A percentile compares a stretch with the other conserved stretches of the same genome.
phyloP scores from a whole-genome alignment of 1,284 basidiomycete species.

The Cryptococcus hybrid region DNA sequence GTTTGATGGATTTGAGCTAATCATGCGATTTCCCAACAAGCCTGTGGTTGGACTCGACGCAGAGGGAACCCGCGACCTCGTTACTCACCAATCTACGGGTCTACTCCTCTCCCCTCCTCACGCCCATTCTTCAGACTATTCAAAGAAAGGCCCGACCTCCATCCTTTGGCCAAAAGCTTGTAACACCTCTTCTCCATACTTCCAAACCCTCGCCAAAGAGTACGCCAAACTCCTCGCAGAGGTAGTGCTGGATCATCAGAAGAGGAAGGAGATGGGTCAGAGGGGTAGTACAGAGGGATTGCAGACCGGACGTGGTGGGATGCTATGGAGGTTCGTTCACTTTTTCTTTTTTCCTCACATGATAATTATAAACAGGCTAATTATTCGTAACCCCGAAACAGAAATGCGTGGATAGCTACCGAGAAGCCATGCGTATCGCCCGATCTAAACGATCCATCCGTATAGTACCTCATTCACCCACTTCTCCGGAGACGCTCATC shows the following conservation, averaged over 20 bases:
- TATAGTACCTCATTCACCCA: constrained; percentile 7
- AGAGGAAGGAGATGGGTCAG: constrained; percentile 51
- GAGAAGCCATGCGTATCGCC: constrained; percentile 46
- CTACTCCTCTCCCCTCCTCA: constrained; percentile 38
- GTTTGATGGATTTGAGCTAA: neutral
- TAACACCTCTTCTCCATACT: constrained; percentile 43
- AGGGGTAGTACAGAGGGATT: constrained; percentile 45
- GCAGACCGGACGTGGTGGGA: constrained; percentile 54
- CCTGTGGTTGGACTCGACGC: constrained; percentile 59
- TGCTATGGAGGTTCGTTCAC: constrained; percentile 53
- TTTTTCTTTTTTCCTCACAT: neutral
- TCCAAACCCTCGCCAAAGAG: constrained; percentile 43
- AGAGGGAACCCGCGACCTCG: constrained; percentile 59
- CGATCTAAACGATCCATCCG: constrained; percentile 8
- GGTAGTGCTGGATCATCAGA: constrained; percentile 42
- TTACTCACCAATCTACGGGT: constrained; percentile 53
- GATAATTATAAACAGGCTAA: neutral
- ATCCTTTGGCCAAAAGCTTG: constrained; percentile 40
- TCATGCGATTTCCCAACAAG: constrained; percentile 4
- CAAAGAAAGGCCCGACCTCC: no score
- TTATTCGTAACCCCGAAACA: constrained; percentile 3
- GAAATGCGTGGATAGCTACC: constrained; percentile 56
- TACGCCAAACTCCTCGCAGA: constrained; percentile 53
- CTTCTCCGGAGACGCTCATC: neutral
- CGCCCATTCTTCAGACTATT: neutral